A percentile compares a stretch with the other conserved stretches of the same genome.
Evolutionary conservation across 768 basidiomycete species (phyloP).

Genomic region (Serendipita indica): DNA sequence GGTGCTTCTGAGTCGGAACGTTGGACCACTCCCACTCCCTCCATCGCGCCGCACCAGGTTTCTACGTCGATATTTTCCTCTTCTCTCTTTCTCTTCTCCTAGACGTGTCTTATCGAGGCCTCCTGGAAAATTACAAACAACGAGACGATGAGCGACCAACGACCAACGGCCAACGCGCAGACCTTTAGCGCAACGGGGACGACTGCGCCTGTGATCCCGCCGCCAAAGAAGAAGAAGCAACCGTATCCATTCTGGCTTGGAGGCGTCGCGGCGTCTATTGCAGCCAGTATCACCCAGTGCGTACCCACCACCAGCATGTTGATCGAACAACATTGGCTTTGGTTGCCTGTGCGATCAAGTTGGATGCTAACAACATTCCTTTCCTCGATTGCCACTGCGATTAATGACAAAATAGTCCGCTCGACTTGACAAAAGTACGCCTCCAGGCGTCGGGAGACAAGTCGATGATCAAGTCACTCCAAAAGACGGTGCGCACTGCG

Average conservation of each 20-base stretch:
- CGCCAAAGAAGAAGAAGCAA: constrained; percentile 32
- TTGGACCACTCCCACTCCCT: too few species aligned
- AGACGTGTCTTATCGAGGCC: too few species aligned
- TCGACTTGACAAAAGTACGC: constrained; percentile 84
- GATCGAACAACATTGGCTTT: background rate
- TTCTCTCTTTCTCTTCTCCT: too few species aligned
- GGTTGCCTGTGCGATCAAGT: background rate
- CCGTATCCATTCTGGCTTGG: constrained; percentile 82
- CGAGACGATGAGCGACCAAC: too few species aligned
- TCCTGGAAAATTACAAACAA: too few species aligned
- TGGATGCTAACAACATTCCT: background rate
- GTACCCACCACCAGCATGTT: too few species aligned
- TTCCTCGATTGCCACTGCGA: background rate
- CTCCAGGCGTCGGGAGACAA: constrained; percentile 87
- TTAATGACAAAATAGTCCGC: constrained; percentile 32
- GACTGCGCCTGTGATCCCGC: background rate
- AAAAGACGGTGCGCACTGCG: constrained; percentile 68
- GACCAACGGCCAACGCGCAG: too few species aligned
- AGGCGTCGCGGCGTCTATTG: constrained; percentile 71
- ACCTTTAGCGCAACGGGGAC: too few species aligned
- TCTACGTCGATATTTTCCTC: too few species aligned
- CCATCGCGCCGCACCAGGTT: too few species aligned
- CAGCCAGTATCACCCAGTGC: constrained; percentile 77
- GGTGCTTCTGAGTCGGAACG: too few species aligned
- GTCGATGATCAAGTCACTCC: constrained; percentile 69